Conservation (phyloP, 176 grass and related monocot species). For the Phoenix dactylifera region DNA sequence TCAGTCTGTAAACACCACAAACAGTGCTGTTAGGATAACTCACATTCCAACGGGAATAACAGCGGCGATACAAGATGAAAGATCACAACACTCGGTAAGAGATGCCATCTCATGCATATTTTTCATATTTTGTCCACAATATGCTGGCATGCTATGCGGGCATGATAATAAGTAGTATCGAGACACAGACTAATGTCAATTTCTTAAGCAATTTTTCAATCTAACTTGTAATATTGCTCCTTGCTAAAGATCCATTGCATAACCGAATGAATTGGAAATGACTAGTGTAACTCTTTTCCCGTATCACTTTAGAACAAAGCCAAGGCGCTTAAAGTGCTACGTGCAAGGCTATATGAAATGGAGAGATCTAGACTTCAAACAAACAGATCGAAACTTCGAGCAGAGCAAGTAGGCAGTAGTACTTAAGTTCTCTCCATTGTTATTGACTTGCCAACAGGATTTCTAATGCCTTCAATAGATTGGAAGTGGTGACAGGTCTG, state of each 20-base stretch:
- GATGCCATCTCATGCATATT: neutral
- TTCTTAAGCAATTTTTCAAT: too few relatives aligned
- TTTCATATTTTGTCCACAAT: too few relatives aligned
- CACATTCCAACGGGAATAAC: constrained; percentile 79
- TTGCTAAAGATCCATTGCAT: too few relatives aligned
- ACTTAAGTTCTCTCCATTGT: neutral
- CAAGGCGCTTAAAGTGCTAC: constrained; percentile 85
- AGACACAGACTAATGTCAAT: too few relatives aligned
- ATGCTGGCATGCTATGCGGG: too few relatives aligned
- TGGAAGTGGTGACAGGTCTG: constrained; percentile 83
- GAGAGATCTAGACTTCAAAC: constrained; percentile 67
- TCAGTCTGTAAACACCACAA: constrained; percentile 91
- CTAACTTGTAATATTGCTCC: too few relatives aligned
- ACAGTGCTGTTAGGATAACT: constrained; percentile 90
- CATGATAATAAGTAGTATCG: too few relatives aligned
- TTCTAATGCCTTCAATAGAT: constrained; percentile 30
- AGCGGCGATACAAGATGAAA: constrained; percentile 97
- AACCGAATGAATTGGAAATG: too few relatives aligned
- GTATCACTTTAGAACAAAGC: constrained; percentile 61
- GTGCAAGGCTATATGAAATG: constrained; percentile 74
- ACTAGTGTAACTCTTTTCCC: neutral
- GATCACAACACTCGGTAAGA: constrained; percentile 85
- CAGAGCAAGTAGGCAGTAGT: constrained; percentile 41
- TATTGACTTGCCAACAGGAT: neutral
- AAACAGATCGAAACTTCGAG: constrained; percentile 78